Conservation (phyloP, 805 yeast species). For the Candida morakotiae region DNA sequence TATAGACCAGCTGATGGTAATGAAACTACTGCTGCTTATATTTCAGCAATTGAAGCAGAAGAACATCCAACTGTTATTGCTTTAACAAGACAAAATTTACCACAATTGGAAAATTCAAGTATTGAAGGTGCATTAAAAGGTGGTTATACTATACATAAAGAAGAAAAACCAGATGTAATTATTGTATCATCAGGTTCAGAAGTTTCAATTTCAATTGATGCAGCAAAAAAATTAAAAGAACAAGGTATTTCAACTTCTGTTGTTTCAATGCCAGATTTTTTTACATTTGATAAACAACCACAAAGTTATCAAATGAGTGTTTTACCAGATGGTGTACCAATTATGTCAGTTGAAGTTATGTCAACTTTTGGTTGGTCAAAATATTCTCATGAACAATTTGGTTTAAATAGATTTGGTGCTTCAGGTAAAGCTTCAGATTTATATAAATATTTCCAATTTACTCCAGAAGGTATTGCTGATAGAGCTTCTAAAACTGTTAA, state of each 20-base stretch:
- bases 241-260: conserved; percentile 73
- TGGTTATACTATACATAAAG: conserved; percentile 72
- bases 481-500: conserved; percentile 77
- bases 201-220: conserved; percentile 76
- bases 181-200: conserved; percentile 93
- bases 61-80: conserved; percentile 73
- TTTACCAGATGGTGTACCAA: conserved; percentile 92
- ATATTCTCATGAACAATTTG: conserved; percentile 95
- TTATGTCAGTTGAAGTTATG: conserved; percentile 90
- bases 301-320: conserved; percentile 77
- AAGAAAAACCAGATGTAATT: conserved; percentile 63
- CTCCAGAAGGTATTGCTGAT: conserved; percentile 86
- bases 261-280: conserved; percentile 91
- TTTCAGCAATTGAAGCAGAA: conserved; percentile 55
- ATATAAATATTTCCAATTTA: conserved; percentile 83
- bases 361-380: conserved; percentile 89
- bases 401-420: conserved; percentile 94
- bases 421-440: conserved; percentile 86
- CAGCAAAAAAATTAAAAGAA: conserved; percentile 66
- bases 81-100: conserved; percentile 80
- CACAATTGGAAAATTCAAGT: conserved; percentile 90
- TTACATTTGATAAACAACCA: conserved; percentile 82
- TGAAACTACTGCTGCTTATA: conserved; percentile 81
- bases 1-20: conserved; percentile 96
- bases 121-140: conserved; percentile 92